Evolutionary conservation across 345 rosid genomes (phyloP), one percentile per base, ranked within the genome.

Genomic region (Lumnitzera littorea): DNA sequence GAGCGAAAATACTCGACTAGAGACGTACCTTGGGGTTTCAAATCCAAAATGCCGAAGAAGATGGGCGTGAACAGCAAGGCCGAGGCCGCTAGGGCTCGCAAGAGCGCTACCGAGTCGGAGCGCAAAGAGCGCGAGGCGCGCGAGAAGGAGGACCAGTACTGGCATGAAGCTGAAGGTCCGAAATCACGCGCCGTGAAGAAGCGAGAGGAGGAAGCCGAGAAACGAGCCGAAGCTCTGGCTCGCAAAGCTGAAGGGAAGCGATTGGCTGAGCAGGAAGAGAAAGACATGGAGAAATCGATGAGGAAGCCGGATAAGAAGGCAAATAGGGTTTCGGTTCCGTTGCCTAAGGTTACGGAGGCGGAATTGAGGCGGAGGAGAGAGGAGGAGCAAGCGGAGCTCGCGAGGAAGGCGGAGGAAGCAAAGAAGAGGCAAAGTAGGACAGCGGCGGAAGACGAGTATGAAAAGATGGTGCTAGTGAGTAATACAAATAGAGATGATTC

Each of bases 41-140:
- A 9, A 36, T 36, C 43, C 43, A 76, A 68, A 67, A 91, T 91
- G 98, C 98, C 97, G 82, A 90, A 94, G 85, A 94, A 90, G 85
- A 83, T 88, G 95, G 97, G 97, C 17, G 80, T 90, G 51, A 90
- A 86, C 77, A 90, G 84, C 83, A 94, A 88, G 70, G 91, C 99
- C 46, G 99, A 94, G 87, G 97, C 63, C 46, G 95, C 99, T 24
- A 76, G 84, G 58, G 87, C 79, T 13, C 83, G 99, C 16, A 84
- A 76, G 76, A 84, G 61, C 71, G 92, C 95, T 10, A 56, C 79
- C 7, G 97, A 94, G 73, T 1, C 86, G 51, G 92, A 87, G 59
- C 83, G 84, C 31, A 88, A 88, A 81, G 89, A 78, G n/a, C 92
- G 86, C 1, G 90, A 84, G 72, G 61, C 72, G 0, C 84, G 78